Percentiles rank a stretch among this genome's conserved stretches.
Evolutionary conservation across 257 asterid species (phyloP).

Genomic region (Petrea volubilis): DNA sequence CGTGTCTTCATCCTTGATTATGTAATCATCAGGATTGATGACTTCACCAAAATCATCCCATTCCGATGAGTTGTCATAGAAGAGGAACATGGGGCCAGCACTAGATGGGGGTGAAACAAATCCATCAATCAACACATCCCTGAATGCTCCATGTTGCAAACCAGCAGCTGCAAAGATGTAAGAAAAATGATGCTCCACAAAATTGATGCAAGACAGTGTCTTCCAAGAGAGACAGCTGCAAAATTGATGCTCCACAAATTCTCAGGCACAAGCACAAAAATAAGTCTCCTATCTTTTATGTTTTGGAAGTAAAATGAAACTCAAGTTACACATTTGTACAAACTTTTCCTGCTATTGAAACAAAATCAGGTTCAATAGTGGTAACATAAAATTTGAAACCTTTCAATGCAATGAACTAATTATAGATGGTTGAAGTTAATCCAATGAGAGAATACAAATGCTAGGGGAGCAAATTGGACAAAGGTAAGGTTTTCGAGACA

Average conservation of each 20-base stretch:
- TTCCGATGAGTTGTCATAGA: constrained; percentile 60
- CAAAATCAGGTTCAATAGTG: constrained; percentile 11
- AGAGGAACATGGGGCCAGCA: constrained; percentile 93
- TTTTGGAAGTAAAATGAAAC: neutral
- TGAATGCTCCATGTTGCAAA: constrained; percentile 64
- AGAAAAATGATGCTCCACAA: constrained; percentile 14
- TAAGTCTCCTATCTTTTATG: constrained; percentile 4
- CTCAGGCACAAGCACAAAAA: constrained; percentile 25
- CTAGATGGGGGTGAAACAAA: constrained; percentile 70
- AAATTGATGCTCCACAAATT: too few species aligned
- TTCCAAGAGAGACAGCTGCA: neutral
- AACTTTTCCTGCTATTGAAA: neutral
- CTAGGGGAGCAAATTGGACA: neutral
- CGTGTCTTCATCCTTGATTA: constrained; percentile 69
- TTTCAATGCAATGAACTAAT: constrained; percentile 2
- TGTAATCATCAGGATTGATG: constrained; percentile 93
- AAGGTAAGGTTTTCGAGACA: neutral
- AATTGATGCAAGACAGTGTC: neutral
- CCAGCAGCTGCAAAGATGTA: constrained; percentile 56
- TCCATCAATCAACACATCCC: constrained; percentile 89
- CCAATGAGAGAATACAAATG: neutral
- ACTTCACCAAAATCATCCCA: constrained; percentile 99
- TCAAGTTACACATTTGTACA: neutral
- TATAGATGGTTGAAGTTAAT: neutral
- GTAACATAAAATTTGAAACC: neutral